Base-by-base conservation (phyloP, 1,139 yeast genomes). In the Suhomyces bribrorum region DNA sequence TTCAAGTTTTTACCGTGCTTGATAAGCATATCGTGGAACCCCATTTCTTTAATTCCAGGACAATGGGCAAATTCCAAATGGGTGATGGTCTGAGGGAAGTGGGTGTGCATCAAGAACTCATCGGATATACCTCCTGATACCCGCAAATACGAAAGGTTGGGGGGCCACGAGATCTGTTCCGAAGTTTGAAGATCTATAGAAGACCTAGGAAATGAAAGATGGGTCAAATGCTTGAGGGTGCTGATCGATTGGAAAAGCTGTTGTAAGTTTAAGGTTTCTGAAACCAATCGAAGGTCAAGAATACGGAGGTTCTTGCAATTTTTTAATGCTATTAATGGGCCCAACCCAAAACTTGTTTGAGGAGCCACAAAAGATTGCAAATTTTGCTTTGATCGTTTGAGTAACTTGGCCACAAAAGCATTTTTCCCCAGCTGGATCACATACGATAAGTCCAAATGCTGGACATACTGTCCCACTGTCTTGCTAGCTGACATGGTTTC, bases 351-450 rank as follows among this genome's bases (percentile, higher is more conserved):
- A 64, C 95, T 86, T 25, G 97, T 84, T 56, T 90, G 97, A 1
- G 97, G 96, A 0, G 97, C 97, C 6, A 86, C 78, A 54, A 92
- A 89, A 9, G 71, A 67, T 47, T 79, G 74, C 36, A 92, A 63
- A 34, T 73, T 73, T 16, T 72, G 61, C 8, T 88, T 75, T 40
- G 96, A 86, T 32, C 96, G 69, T 53, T 95, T 77, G 41, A 92
- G 64, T 5, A 92, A 57, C 48, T 86, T 83, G 1, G 97, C 87
- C 14, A 92, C 90, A 59, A 74, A 85, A 1, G 97, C 92, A 62
- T 89, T 92, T 56, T 86, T 89, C n/a, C 97, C 97, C 30, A 88
- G 76, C 59, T 92, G 97, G 41, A 88, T 80, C 37, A 90, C 87
- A 39, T 79, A 73, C 7, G 95, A 75, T 32, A 92, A 66, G 56